Evolutionary conservation across 108 stramenopile genomes (phyloP), one percentile per base, ranked within the genome.

Genomic region (Nitzschia sp.): DNA sequence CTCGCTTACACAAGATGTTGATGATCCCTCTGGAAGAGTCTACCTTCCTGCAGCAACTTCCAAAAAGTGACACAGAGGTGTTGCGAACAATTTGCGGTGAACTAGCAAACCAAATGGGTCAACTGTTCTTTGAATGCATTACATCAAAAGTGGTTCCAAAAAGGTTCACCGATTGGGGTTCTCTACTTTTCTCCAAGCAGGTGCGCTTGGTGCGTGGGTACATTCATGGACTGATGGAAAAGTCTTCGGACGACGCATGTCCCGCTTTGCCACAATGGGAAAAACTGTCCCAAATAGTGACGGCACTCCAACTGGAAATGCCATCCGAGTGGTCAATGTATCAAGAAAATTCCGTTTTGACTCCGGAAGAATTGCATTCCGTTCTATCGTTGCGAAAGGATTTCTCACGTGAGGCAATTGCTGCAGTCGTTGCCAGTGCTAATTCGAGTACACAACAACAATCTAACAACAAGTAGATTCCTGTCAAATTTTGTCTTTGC

Each of bases 131-230:
- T 46, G 63, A 83, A 26, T 63, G 74, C 40, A 51, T 90, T 10
- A 48, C 48, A 12, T 73, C 71, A 55, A 42, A 70, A 41, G 0
- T 50, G 11, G 41, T 44, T 29, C 64, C 73, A 7, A 89, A 86
- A 62, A 65, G 67, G 54, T 87, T 93, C 57, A 91, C 84, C 46
- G 92, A 91, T 56, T 93, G 88, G 86, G 92, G 92, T 3, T 83
- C 89, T 6, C 51, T 93, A 56, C 83, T 93, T 39, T 77, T 93
- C 14, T 84, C 88, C 26, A 93, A 93, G 57, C 84, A 93, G 75
- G 84, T 93, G 0, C 88, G 92, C 37, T 55, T 78, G 62, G 62
- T 93, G 37, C 84, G 91, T 69, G 79, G 76, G 43, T 72, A 60
- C 41, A 63, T 80, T n/a, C 69, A 72, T n/a, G 56, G 42, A 11